Conservation (phyloP, 2,329 filamentous ascomycete species). For the Akanthomyces dipterigenus region DNA sequence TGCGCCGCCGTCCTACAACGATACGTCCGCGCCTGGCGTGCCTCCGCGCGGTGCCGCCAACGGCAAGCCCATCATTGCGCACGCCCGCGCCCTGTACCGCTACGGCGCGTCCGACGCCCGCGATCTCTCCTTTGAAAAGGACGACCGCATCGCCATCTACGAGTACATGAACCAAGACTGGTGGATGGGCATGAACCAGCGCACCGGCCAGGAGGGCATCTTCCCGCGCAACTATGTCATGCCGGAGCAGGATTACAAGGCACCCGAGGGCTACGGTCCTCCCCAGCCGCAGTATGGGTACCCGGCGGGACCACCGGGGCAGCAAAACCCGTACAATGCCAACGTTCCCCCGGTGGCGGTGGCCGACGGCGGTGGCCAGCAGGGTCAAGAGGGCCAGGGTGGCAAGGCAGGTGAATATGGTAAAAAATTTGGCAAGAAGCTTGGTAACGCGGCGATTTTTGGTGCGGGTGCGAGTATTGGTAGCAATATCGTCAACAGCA, state of each 20-base stretch:
- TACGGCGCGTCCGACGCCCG: constrained; percentile 75
- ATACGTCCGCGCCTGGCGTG: constrained; percentile 37
- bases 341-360: constrained; percentile 72
- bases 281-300: constrained; percentile 33
- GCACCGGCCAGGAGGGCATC: constrained; percentile 81
- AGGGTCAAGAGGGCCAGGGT: constrained; percentile 24
- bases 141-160: constrained; percentile 72
- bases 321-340: constrained; percentile 58
- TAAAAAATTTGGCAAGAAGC: constrained; percentile 95
- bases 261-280: constrained; percentile 28
- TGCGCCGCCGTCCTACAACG: constrained; percentile 45
- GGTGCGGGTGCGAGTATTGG: constrained; percentile 90
- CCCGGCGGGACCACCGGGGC: constrained; percentile 34
- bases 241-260: constrained; percentile 55
- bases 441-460: constrained; percentile 74
- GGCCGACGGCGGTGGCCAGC: constrained; percentile 43
- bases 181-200: constrained; percentile 86
- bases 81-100: constrained; percentile 75
- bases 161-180: constrained; percentile 97
- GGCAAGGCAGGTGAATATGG: constrained; percentile 65
- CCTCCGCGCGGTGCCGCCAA: constrained; percentile 27
- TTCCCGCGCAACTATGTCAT: constrained; percentile 91
- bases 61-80: constrained; percentile 55
- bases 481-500: constrained; percentile 82
- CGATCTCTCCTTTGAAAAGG: constrained; percentile 72